Evolutionary conservation across 805 yeast species (phyloP), one percentile per base, ranked within the genome.

Genomic region (Zygoascus flipseniorum): DNA sequence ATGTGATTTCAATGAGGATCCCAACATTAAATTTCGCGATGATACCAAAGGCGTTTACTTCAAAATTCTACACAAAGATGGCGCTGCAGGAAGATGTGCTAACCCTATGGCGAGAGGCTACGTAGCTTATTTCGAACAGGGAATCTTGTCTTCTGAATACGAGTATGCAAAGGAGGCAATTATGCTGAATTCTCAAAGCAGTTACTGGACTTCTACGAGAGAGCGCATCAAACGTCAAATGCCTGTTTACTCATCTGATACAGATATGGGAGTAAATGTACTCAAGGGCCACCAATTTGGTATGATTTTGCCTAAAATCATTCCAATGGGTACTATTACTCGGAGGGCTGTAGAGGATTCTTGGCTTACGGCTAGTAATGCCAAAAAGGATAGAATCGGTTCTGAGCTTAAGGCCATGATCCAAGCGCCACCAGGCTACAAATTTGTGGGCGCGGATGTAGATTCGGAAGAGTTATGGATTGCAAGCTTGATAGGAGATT

Each of bases 401-500:
- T 89, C 97, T 0, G 99, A 93, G 65, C 73, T 95, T 56, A 93
- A 95, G 67, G 81, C 97, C 0, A 80, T 88, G 73, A 75, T 93
- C 4, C 72, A 76, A 54, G 97, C 97, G 0, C 99, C 99, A 0
- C 69, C 76, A 1, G 97, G 97, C 0, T 93, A 90, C 65, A 79
- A 80, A 39, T 86, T 93, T 71, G 96, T 93, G 8, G 99, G 99
- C 9, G 99, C 99, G 0, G 99, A 93, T 73, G 99, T 93, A 8
- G 99, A 93, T 68, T 88, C 97, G 41, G 99, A 93, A 65, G 99
- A 93, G 65, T 74, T 93, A 44, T 93, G 99, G 99, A 93, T 93
- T 60, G 99, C 99, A 0, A 86, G 97, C 18, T 71, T 95, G 23
- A 83, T 92, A 32, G 97, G 99, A 2, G 99, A 93, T 66, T 83